Base-by-base conservation (phyloP, 2,329 filamentous ascomycete species). In the Mariannaea sp. region DNA sequence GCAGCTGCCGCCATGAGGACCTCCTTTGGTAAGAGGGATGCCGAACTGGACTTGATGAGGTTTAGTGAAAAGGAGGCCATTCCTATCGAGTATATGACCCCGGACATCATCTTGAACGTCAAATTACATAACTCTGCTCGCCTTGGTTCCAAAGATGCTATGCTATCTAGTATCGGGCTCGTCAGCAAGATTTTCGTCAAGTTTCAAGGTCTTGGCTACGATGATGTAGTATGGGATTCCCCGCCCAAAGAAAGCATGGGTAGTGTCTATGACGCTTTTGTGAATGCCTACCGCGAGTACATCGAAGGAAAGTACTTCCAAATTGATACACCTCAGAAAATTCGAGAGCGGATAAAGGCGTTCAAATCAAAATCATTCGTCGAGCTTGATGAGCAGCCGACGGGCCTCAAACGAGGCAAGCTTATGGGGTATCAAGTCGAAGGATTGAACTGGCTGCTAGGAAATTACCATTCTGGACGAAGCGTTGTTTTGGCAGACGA, bases 401-500 rank as follows among this genome's bases (percentile, higher is more conserved):
- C 80, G 1, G 85, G 85, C 12, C 77, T 97, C 7, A 83, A 82
- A 26, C 86, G 89, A 29, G 92, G 92, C 19, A 84, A 92, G 59
- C 77, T 97, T 53, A 97, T 97, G 92, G 83, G 85, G 27, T 97
- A 99, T 66, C 94, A 99, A 69, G 75, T 95, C 38, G 90, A 97
- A 54, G 94, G 94, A 16, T 77, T 97, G 45, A 97, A 97, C 65
- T 99, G 94, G 92, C 82, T 99, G 2, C 87, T 96, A 54, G 92
- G 89, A 70, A 94, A 94, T 68, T 97, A 90, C 78, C 89, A 92
- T 65, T 79, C 83, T 44, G 80, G 86, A 61, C 86, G 89, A 67
- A 97, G 94, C 65, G 89, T 92, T 22, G 93, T 97, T 53, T 81
- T 97, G 6, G 94, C 94, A 0, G 94, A 99, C 68, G 94, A 99